Percentiles rank a stretch among this genome's conserved stretches.
These are phyloP conservation scores for Pseudogymnoascus sp. DNA, from an alignment of 2,329 filamentous ascomycete species.

Conservation along the genomic window DNA sequence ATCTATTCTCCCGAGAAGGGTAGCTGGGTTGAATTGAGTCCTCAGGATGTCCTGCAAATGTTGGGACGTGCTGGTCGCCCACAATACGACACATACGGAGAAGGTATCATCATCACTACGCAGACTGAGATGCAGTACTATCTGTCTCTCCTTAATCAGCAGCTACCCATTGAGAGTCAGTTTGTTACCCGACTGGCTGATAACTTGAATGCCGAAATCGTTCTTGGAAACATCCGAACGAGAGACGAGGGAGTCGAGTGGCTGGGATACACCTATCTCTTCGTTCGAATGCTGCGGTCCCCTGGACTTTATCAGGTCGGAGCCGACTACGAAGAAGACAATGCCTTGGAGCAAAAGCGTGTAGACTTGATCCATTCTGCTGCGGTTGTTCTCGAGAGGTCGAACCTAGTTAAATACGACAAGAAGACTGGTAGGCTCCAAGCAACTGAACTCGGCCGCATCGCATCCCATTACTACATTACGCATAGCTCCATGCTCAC, in stretches of 20 bases:
- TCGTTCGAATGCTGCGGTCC: constrained; percentile 93
- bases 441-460: constrained; percentile 86
- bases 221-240: constrained; percentile 83
- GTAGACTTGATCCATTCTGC: constrained; percentile 97
- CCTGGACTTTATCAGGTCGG: constrained; percentile 93
- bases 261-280: constrained; percentile 97
- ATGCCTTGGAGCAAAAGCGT: constrained; percentile 85
- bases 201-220: constrained; percentile 92
- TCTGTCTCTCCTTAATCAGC: constrained; percentile 90
- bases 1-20: constrained; percentile 98
- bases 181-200: constrained; percentile 88
- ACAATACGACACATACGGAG: constrained; percentile 94
- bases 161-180: constrained; percentile 94
- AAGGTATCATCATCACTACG: constrained; percentile 97
- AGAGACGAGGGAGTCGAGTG: constrained; percentile 97
- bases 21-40: constrained; percentile 95
- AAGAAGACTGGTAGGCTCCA: constrained; percentile 85
- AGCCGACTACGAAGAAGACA: constrained; percentile 89
- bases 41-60: constrained; percentile 98
- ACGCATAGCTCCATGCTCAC: constrained; percentile 93
- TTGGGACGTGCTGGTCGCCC: constrained; percentile 92
- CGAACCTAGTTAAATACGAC: constrained; percentile 88
- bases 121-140: constrained; percentile 96
- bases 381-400: constrained; percentile 76
- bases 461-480: constrained; percentile 98